phyloP scores from a whole-genome alignment of 2,329 filamentous ascomycete genomes.

The Xylaria polymorpha region DNA sequence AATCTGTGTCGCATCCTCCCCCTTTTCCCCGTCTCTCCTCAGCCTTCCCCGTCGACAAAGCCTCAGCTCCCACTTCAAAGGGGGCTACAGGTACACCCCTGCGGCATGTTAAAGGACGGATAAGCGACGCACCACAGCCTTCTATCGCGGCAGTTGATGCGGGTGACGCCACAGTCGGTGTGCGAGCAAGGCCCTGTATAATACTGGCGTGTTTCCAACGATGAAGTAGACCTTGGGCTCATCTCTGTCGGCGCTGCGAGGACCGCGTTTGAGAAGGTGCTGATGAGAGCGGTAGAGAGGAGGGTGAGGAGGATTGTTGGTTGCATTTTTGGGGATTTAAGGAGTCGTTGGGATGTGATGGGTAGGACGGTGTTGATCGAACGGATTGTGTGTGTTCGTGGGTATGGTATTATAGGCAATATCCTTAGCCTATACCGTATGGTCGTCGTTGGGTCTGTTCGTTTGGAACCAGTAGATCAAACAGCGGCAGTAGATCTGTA shows the following conservation, averaged over 20 bases:
- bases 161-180: constrained; percentile 28
- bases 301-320: constrained; percentile 8
- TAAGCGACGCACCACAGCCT: constrained; percentile 28
- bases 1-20: not conserved
- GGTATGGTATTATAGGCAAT: not conserved
- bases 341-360: not conserved
- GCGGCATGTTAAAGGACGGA: constrained; percentile 15
- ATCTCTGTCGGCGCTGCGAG: constrained; percentile 13
- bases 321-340: constrained; percentile 14
- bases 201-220: constrained; percentile 23
- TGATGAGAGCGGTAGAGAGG: constrained; percentile 14
- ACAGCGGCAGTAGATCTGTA: not conserved
- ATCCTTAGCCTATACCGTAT: not conserved
- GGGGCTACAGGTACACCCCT: constrained; percentile 31
- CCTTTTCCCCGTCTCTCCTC: too few species aligned
- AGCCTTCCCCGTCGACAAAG: not conserved
- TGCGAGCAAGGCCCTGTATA: constrained; percentile 33
- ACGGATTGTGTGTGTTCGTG: not conserved
- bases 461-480: not conserved
- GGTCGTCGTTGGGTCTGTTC: not conserved
- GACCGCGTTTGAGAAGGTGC: constrained; percentile 6
- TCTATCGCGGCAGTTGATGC: constrained; percentile 26
- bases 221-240: not conserved
- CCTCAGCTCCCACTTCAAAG: not conserved
- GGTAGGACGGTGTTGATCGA: not conserved